Conservation (phyloP, 1,139 yeast species). For the Geotrichum cucujoidarum region DNA sequence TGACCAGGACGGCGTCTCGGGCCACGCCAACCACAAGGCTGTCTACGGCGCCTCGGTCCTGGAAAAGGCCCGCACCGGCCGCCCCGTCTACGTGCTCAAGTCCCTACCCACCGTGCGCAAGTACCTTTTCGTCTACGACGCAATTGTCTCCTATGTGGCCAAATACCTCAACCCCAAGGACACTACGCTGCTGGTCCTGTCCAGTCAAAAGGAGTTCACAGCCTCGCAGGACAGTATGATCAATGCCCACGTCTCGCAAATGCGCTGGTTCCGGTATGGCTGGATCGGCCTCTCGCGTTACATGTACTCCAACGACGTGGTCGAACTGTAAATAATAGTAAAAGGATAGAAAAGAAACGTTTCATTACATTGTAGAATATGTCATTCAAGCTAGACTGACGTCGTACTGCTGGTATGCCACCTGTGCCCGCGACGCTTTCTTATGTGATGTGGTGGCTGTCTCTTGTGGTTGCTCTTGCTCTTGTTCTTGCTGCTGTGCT, state of each 20-base stretch:
- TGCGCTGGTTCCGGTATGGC: constrained; percentile 93
- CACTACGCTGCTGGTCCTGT: constrained; percentile 31
- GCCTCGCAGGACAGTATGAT: constrained; percentile 71
- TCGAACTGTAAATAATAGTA: constrained; percentile 16
- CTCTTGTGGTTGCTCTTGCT: neutral
- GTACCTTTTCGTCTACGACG: constrained; percentile 35
- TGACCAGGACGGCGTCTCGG: constrained; percentile 76
- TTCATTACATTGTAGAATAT: too few species aligned
- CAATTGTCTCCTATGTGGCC: constrained; percentile 24
- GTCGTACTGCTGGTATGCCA: too few species aligned
- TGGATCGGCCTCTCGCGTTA: constrained; percentile 79
- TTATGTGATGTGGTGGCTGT: too few species aligned
- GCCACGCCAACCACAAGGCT: constrained; percentile 80
- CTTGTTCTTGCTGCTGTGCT: neutral
- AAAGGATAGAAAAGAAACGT: neutral
- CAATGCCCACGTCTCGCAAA: constrained; percentile 78
- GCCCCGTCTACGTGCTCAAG: constrained; percentile 26
- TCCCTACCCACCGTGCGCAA: constrained; percentile 39
- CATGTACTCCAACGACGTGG: constrained; percentile 63
- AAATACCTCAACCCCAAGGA: constrained; percentile 22
- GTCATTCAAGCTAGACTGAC: neutral
- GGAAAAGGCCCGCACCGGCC: constrained; percentile 6
- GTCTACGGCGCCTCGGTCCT: constrained; percentile 49
- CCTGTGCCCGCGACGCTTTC: too few species aligned
- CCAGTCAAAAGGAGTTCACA: constrained; percentile 49